Percentiles rank a stretch among this genome's conserved stretches.
Evolutionary conservation across 495 filamentous ascomycete genomes (phyloP).

Genomic region (Aspergillus cavernicola): DNA sequence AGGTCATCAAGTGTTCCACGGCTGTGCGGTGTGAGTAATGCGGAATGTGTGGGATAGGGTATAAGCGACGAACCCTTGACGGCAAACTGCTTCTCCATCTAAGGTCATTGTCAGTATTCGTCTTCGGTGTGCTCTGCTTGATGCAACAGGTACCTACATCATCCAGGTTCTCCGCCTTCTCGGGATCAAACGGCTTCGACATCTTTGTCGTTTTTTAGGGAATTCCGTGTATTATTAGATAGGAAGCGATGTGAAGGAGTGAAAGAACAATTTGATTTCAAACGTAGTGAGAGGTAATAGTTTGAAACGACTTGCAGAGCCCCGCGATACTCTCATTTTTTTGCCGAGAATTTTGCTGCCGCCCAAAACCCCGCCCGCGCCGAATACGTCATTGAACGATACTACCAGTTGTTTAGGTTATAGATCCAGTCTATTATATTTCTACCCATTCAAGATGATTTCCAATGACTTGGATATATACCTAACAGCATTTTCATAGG

Average conservation of each 20-base stretch:
- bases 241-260: neutral
- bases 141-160: conserved; percentile 51
- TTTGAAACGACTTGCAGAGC: conserved; percentile 3
- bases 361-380: conserved; percentile 18
- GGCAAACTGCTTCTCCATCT: conserved; percentile 99
- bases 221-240: neutral
- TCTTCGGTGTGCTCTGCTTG: neutral
- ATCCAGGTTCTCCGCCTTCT: conserved; percentile 72
- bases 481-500: too few species aligned
- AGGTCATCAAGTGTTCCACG: conserved; percentile 93
- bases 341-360: conserved; percentile 27
- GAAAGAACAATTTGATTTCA: neutral
- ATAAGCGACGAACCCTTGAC: conserved; percentile 71
- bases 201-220: conserved; percentile 27
- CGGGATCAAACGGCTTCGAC: conserved; percentile 57
- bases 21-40: conserved; percentile 44
- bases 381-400: conserved; percentile 30
- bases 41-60: neutral
- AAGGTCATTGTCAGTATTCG: conserved; percentile 24
- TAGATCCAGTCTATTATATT: neutral
- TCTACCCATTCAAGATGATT: neutral
- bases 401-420: too few species aligned
- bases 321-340: conserved; percentile 36
- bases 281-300: neutral
- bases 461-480: too few species aligned